A percentile compares a stretch with the other conserved stretches of the same genome.
These are phyloP conservation scores for Paraphaeosphaeria sporulosa DNA, from an alignment of 2,329 filamentous ascomycete species.

Conservation along the genomic window DNA sequence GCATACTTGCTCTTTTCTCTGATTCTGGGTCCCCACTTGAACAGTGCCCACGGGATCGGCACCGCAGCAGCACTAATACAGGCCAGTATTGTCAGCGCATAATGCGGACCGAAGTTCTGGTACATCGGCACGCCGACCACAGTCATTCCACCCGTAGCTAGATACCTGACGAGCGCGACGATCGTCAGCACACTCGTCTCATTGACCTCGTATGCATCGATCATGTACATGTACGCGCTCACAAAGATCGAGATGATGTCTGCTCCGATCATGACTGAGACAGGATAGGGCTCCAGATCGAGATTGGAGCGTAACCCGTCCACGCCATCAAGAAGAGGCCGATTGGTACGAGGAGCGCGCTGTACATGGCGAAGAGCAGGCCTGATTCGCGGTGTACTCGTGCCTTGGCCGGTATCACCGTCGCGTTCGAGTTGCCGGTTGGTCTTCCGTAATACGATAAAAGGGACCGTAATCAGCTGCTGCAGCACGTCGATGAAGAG, in stretches of 20 bases:
- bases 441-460: constrained; percentile 54
- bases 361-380: constrained; percentile 62
- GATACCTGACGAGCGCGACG: constrained; percentile 50
- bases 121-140: constrained; percentile 51
- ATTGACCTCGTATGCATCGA: constrained; percentile 64
- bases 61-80: constrained; percentile 42
- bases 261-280: constrained; percentile 62
- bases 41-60: constrained; percentile 55
- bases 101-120: constrained; percentile 43
- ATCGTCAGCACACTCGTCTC: constrained; percentile 58
- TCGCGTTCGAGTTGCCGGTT: constrained; percentile 54
- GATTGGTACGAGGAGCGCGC: constrained; percentile 59
- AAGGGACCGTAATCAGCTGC: constrained; percentile 54
- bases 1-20: background rate
- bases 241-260: constrained; percentile 60
- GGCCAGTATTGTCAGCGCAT: constrained; percentile 29
- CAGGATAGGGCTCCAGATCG: constrained; percentile 60
- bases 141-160: constrained; percentile 52
- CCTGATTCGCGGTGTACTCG: constrained; percentile 61
- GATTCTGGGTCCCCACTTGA: constrained; percentile 44
- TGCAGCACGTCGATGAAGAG: constrained; percentile 55
- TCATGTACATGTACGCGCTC: constrained; percentile 63
- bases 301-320: constrained; percentile 56
- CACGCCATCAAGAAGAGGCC: constrained; percentile 67
- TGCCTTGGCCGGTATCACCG: constrained; percentile 46